phyloP scores from a whole-genome alignment of 208 protist genomes.

The Entamoeba moshkovskii region DNA sequence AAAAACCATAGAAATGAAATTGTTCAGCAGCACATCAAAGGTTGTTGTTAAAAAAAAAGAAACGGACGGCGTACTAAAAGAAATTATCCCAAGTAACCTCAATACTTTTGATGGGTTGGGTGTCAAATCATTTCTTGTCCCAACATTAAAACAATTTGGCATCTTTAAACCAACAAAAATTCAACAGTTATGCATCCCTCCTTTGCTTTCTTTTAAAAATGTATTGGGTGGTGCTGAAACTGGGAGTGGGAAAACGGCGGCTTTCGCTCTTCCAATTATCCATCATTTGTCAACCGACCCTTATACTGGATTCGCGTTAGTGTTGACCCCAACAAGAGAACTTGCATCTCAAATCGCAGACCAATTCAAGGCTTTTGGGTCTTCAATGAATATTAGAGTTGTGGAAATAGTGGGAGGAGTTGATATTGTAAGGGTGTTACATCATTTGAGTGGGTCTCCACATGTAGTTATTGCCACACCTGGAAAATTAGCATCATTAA shows the following conservation, averaged over 20 bases:
- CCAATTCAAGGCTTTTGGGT: neutral
- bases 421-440: neutral
- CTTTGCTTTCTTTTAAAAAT: slow-evolving; percentile 25
- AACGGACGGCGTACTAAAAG: neutral
- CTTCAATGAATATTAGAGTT: neutral
- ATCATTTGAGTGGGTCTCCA: neutral
- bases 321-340: slow-evolving; percentile 31
- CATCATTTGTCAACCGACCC: slow-evolving; percentile 52
- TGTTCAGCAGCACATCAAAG: neutral
- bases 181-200: neutral
- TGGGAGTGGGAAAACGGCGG: slow-evolving; percentile 92
- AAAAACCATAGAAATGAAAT: no score
- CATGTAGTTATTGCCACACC: slow-evolving; percentile 32
- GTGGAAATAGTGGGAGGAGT: slow-evolving; percentile 18
- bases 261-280: slow-evolving; percentile 92
- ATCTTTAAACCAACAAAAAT: neutral
- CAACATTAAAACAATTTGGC: neutral
- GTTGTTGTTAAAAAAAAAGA: neutral
- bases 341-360: slow-evolving; percentile 25
- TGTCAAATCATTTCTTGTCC: neutral
- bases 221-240: slow-evolving; percentile 93
- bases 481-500: slow-evolving; percentile 33
- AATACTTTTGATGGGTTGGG: neutral
- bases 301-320: neutral
- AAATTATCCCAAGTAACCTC: neutral